Evolutionary conservation across 352 stramenopile genomes (phyloP), one percentile per base, ranked within the genome.

Genomic region (Halophytophthora batemanensis): DNA sequence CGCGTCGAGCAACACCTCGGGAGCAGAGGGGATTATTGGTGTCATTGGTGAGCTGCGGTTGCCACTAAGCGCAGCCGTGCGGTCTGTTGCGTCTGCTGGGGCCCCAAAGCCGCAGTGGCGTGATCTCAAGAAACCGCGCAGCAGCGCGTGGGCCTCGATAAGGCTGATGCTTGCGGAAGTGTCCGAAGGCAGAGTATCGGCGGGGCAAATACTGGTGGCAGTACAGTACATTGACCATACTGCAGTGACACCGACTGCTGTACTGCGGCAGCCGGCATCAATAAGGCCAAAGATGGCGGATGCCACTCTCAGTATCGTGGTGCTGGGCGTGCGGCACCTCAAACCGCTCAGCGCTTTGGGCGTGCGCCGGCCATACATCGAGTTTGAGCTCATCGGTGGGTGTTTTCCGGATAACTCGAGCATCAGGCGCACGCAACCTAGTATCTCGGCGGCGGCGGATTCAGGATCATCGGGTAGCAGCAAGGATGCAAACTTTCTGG

Each of bases 401-500:
- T 56, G 69, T 7, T 87, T 87, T 38, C 53, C 61, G 0, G 76
- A 86, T 28, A 69, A 70, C 5, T 73, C 66, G 2, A 77, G 43
- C 50, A 54, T 76, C 2, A 59, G 70, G 1, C 69, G 72, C 2
- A 82, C 69, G 0, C 73, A 77, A 21, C 57, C 76, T 2, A 69
- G 70, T 15, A 22, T 71, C 5, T 17, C 35, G 6, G 12, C 37
- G 15, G 25, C 37, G 14, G n/a, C 34, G 13, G 35, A 35, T 18
- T 31, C 25, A 8, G 21, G 28, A 0, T 23, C 33, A 12, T 69
- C 56, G 4, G 43, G 46, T 3, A 74, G 60, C 23, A 74, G 64
- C 37, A 92, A 92, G 53, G 86, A 92, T 18, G 79, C 71, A 2
- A 92, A 90, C 19, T 77, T 90, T n/a, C 48, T 90, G 13, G 79